Evolutionary conservation across 2,329 filamentous ascomycete genomes (phyloP).

Genomic region (Ophiognomonia clavigignenti-juglandacearum): DNA sequence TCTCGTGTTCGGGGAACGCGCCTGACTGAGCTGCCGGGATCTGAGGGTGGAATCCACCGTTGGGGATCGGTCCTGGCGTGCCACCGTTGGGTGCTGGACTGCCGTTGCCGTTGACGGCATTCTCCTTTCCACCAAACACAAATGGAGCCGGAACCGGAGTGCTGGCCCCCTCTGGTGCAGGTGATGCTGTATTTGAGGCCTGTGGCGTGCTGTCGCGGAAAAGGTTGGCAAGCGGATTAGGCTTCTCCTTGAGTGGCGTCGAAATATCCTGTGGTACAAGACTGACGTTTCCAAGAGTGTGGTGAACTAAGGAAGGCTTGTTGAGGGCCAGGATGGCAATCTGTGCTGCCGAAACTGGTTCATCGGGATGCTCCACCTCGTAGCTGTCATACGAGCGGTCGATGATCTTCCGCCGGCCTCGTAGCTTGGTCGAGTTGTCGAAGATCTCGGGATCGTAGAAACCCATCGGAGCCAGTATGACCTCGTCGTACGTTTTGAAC

Average conservation of each 20-base stretch:
- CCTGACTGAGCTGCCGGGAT: constrained; percentile 28
- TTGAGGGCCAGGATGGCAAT: constrained; percentile 57
- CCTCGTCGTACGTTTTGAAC: constrained; percentile 97
- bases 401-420: constrained; percentile 73
- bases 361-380: constrained; percentile 80
- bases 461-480: constrained; percentile 92
- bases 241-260: constrained; percentile 58
- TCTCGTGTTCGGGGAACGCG: constrained; percentile 46
- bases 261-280: constrained; percentile 44
- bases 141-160: constrained; percentile 60
- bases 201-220: constrained; percentile 70
- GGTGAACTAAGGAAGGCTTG: constrained; percentile 47
- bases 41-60: constrained; percentile 34
- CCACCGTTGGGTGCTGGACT: constrained; percentile 51
- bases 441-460: constrained; percentile 87
- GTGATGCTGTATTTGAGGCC: constrained; percentile 83
- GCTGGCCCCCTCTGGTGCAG: constrained; percentile 69
- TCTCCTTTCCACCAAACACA: constrained; percentile 47
- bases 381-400: constrained; percentile 91
- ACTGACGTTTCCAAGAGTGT: constrained; percentile 37
- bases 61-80: constrained; percentile 33
- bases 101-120: constrained; percentile 36
- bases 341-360: constrained; percentile 82
- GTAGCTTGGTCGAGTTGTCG: constrained; percentile 74
- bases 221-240: constrained; percentile 65